These are phyloP conservation scores for Dacryopinax spathularia DNA, from an alignment of 768 basidiomycete genomes.

Conservation along the genomic window DNA sequence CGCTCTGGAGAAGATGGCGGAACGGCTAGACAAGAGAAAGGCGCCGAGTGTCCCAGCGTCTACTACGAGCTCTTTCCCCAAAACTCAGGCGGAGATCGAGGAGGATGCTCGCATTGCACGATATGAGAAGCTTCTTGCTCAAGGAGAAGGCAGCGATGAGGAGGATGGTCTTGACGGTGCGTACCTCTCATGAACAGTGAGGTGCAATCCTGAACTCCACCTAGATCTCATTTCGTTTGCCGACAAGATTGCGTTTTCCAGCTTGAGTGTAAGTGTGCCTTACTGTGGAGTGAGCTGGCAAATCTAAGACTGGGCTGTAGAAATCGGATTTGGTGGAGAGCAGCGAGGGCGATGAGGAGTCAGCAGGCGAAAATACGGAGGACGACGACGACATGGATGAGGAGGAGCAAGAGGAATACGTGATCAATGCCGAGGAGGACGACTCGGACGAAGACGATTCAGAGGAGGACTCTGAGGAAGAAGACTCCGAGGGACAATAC, in stretches of 20 bases:
- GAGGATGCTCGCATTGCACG: slow-evolving; percentile 81
- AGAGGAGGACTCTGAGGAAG: slow-evolving; percentile 11
- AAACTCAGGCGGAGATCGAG: slow-evolving; percentile 29
- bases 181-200: slow-evolving; percentile 5
- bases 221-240: slow-evolving; percentile 38
- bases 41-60: slow-evolving; percentile 7
- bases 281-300: slow-evolving; percentile 19
- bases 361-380: slow-evolving; percentile 13
- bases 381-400: not conserved
- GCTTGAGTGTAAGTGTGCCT: slow-evolving; percentile 18
- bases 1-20: slow-evolving; percentile 11
- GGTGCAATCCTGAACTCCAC: slow-evolving; percentile 11
- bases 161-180: slow-evolving; percentile 78
- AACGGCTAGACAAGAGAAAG: slow-evolving; percentile 5
- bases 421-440: not conserved
- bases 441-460: slow-evolving; percentile 7
- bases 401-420: slow-evolving; percentile 7
- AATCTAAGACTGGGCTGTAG: slow-evolving; percentile 9
- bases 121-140: slow-evolving; percentile 56
- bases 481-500: slow-evolving; percentile 6
- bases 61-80: slow-evolving; percentile 21
- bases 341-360: slow-evolving; percentile 12
- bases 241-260: slow-evolving; percentile 31
- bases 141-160: slow-evolving; percentile 34
- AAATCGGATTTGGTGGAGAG: slow-evolving; percentile 15